A percentile compares a stretch with the other conserved stretches of the same genome.
Evolutionary conservation across 495 filamentous ascomycete species (phyloP).

Genomic region (Chaetomium fimeti): DNA sequence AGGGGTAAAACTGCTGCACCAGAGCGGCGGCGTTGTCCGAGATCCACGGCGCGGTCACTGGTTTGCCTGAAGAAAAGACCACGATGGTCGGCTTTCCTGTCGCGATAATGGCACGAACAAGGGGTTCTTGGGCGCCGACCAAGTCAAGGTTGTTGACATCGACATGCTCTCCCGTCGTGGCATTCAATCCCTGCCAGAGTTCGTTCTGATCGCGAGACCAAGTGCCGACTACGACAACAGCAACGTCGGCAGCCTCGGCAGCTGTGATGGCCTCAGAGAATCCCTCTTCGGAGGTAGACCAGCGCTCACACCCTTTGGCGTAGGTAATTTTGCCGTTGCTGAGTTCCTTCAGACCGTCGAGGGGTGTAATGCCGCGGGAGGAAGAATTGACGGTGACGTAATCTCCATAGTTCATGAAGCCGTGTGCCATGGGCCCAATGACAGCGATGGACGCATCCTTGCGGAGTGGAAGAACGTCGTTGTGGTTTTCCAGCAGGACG

Average conservation of each 20-base stretch:
- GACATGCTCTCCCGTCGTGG: constrained; percentile 70
- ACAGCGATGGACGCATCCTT: constrained; percentile 63
- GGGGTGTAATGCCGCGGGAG: constrained; percentile 61
- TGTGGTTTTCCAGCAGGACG: constrained; percentile 66
- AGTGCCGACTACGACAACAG: constrained; percentile 69
- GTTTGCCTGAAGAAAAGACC: constrained; percentile 67
- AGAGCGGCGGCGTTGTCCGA: constrained; percentile 57
- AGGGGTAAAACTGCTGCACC: constrained; percentile 70
- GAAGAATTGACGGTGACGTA: constrained; percentile 63
- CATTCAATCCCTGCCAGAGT: constrained; percentile 66
- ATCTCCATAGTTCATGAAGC: constrained; percentile 69
- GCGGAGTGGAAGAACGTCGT: constrained; percentile 58
- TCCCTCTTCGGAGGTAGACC: constrained; percentile 63
- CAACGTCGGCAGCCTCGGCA: constrained; percentile 64
- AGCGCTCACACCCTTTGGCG: constrained; percentile 68
- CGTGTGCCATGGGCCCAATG: constrained; percentile 73
- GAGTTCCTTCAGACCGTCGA: constrained; percentile 62
- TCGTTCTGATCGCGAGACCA: constrained; percentile 68
- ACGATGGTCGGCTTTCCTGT: constrained; percentile 68
- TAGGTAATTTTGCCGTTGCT: constrained; percentile 59
- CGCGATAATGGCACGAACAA: constrained; percentile 61
- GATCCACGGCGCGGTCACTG: constrained; percentile 67
- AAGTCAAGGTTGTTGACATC: constrained; percentile 61
- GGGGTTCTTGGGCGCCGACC: constrained; percentile 66
- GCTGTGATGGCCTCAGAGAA: constrained; percentile 62